Base-by-base conservation (phyloP, 2,329 filamentous ascomycete species). In the Exserohilum turcica region DNA sequence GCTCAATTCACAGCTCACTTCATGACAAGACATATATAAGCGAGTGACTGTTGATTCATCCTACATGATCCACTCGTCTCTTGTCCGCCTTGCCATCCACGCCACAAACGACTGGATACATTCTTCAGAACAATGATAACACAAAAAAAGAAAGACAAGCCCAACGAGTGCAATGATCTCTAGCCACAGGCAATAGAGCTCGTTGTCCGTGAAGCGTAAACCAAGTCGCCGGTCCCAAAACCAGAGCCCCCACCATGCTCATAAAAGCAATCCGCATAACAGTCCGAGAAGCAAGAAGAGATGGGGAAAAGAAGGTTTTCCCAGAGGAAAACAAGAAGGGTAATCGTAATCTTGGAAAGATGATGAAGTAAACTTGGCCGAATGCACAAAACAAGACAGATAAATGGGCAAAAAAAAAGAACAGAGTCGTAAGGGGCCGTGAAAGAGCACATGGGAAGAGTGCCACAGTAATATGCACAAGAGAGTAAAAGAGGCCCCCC, bases 381-480 rank as follows among this genome's bases (percentile, higher is more conserved):
- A 59, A 63, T 66, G 67, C 60, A 63, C 56, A 53, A 66, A 66
- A 57, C 52, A 66, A 60, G 60, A 64, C 63, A 52, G 59, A 64
- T 44, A 60, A 64, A 65, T 59, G 56, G 39, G 47, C 67, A 55
- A 65, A 57, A 52, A 64, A 66, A 70, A 40, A 28, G 9, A 39
- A 28, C 21, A 24, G 46, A 66, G 61, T 75, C 73, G 65, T 75
- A 59, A 75, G 53, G 65, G 70, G 73, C 71, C 73, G 59, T 66
- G 70, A 72, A 56, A 60, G 62, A 59, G 66, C 54, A 56, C 60
- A 62, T 61, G 60, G 31, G 42, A 47, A 52, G 43, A 63, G 61
- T 64, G 64, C 63, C 65, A 52, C 60, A 59, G 54, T 58, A 66
- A 69, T 74, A 74, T 74, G 65, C 66, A 75, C 71, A 74, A 59